Conservation (phyloP, 257 asterid genomes). For the Solanum pennellii region DNA sequence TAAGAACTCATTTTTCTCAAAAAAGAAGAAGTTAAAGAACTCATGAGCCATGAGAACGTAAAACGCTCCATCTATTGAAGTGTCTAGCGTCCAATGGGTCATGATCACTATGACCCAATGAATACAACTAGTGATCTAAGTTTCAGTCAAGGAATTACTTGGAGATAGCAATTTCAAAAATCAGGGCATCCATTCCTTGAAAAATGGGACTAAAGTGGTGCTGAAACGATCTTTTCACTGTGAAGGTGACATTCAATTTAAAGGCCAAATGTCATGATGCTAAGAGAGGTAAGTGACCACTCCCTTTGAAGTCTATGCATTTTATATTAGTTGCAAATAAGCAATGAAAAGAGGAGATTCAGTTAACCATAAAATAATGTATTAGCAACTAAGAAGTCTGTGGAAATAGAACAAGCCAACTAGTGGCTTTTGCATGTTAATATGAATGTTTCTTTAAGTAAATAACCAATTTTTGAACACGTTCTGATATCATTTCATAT, state of each 20-base stretch:
- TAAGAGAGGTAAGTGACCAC: neutral
- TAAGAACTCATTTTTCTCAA: no score
- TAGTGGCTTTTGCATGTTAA: neutral
- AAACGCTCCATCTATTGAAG: neutral
- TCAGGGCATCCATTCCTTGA: neutral
- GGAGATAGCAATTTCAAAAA: neutral
- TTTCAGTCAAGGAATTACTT: neutral
- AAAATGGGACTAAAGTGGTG: neutral
- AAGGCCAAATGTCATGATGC: neutral
- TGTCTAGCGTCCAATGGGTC: neutral
- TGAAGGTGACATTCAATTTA: neutral
- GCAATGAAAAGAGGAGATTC: neutral
- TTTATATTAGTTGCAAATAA: neutral
- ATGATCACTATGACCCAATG: neutral
- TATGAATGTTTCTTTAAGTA: neutral
- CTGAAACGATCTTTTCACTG: neutral
- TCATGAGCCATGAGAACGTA: neutral
- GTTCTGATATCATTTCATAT: neutral
- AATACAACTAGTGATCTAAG: neutral
- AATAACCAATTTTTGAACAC: neutral
- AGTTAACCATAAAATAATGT: neutral
- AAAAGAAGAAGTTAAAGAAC: neutral
- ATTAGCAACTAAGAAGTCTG: neutral
- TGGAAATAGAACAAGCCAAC: neutral
- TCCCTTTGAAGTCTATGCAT: neutral